phyloP scores from a whole-genome alignment of 805 yeast species.

The Myxozyma monticola region DNA sequence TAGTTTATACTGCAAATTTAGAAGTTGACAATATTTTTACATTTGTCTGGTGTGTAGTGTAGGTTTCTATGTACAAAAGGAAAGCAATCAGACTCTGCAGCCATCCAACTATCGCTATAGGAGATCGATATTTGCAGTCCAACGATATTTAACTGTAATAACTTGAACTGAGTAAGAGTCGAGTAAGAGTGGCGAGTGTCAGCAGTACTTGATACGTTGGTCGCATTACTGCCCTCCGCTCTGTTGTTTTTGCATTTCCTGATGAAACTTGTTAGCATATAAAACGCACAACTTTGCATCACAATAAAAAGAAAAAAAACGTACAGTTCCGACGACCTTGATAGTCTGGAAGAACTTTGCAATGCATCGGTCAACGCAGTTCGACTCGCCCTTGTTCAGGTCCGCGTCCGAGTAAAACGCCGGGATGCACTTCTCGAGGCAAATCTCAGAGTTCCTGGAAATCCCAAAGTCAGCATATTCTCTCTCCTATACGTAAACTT shows the following conservation, averaged over 20 bases:
- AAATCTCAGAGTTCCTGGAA: constrained; percentile 6
- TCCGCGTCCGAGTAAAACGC: constrained; percentile 84
- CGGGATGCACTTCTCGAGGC: constrained; percentile 69
- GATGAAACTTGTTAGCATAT: neutral
- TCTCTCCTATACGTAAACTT: neutral
- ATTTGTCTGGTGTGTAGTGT: too few relatives aligned
- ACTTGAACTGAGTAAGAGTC: too few relatives aligned
- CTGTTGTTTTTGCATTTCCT: constrained; percentile 24
- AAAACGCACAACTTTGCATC: neutral
- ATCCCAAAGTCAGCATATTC: neutral
- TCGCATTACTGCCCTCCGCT: too few relatives aligned
- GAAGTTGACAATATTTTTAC: too few relatives aligned
- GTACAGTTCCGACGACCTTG: constrained; percentile 24
- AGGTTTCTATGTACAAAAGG: too few relatives aligned
- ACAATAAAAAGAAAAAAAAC: neutral
- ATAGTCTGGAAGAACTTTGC: constrained; percentile 64
- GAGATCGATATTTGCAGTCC: too few relatives aligned
- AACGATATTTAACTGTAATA: too few relatives aligned
- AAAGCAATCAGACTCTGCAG: too few relatives aligned
- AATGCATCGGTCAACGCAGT: constrained; percentile 85
- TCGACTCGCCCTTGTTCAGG: constrained; percentile 76
- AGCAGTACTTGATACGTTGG: too few relatives aligned
- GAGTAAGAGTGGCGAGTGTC: too few relatives aligned
- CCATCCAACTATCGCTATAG: too few relatives aligned
- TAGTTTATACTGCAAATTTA: too few relatives aligned